These are phyloP conservation scores for Rhizopus microsporus DNA, from an alignment of 371 early-diverging fungal genomes.

Conservation along the genomic window DNA sequence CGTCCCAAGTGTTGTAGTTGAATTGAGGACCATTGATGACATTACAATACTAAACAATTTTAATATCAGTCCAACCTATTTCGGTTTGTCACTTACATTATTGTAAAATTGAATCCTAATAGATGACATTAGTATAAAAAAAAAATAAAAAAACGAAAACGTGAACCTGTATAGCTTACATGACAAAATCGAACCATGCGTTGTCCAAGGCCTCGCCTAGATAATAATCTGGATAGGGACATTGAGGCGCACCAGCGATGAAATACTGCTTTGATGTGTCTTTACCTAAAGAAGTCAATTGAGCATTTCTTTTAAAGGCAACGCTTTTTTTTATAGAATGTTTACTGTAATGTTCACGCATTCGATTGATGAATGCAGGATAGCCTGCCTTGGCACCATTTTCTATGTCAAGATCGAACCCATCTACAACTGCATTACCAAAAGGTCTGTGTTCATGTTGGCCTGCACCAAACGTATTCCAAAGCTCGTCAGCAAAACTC, in stretches of 20 bases:
- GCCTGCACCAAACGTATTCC: constrained; percentile 66
- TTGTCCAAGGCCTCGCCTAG: constrained; percentile 45
- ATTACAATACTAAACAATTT: constrained; percentile 21
- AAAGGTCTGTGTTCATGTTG: constrained; percentile 54
- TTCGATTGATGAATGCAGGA: constrained; percentile 41
- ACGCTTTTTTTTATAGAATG: not conserved
- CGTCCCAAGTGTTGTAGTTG: constrained; percentile 60
- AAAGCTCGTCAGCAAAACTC: constrained; percentile 59
- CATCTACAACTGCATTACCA: constrained; percentile 65
- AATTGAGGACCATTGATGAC: constrained; percentile 23
- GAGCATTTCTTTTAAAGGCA: not conserved
- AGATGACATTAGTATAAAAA: not conserved
- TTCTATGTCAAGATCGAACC: constrained; percentile 75
- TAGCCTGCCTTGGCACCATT: constrained; percentile 61
- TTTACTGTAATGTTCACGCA: constrained; percentile 41
- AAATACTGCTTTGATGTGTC: constrained; percentile 41
- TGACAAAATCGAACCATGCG: constrained; percentile 52
- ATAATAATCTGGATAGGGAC: constrained; percentile 57
- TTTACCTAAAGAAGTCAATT: constrained; percentile 7
- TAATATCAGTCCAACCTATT: not conserved
- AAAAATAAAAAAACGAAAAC: not conserved
- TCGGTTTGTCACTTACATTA: constrained; percentile 14
- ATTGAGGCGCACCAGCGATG: constrained; percentile 59
- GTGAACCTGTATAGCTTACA: constrained; percentile 10
- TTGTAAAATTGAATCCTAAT: constrained; percentile 27